Conservation (phyloP, 2,329 filamentous ascomycete species). For the Cladophialophora yegresii region DNA sequence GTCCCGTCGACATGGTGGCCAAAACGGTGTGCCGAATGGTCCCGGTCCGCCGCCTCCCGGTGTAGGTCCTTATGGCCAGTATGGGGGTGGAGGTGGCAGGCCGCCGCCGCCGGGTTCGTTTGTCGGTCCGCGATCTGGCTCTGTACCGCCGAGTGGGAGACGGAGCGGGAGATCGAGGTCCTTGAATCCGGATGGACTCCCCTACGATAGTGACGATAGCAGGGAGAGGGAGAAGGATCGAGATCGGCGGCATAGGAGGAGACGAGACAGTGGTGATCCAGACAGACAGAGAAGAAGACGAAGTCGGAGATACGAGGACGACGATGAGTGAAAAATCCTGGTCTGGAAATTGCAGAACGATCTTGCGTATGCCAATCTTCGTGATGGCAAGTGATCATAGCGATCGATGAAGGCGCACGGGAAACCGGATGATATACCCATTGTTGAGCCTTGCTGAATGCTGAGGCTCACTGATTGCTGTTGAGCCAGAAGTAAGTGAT, state of each 20-base stretch:
- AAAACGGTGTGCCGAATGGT: slow-evolving; percentile 11
- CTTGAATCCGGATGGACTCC: slow-evolving; percentile 5
- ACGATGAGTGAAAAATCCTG: slow-evolving; percentile 5
- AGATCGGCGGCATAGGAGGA: slow-evolving; percentile 10
- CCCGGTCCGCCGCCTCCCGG: slow-evolving; percentile 4
- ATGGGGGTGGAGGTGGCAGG: neutral
- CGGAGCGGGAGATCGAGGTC: slow-evolving; percentile 3
- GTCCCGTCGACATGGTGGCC: slow-evolving; percentile 20
- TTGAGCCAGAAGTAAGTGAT: too few relatives aligned
- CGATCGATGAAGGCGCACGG: neutral
- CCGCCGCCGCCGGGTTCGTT: slow-evolving; percentile 11
- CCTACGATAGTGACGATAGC: slow-evolving; percentile 11
- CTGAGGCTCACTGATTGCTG: too few relatives aligned
- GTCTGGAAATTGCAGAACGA: neutral
- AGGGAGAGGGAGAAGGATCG: neutral
- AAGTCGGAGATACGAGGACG: slow-evolving; percentile 26
- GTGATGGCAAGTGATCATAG: neutral
- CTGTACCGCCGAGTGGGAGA: neutral
- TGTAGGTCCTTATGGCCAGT: slow-evolving; percentile 6
- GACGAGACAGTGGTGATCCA: slow-evolving; percentile 22
- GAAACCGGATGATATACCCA: too few relatives aligned
- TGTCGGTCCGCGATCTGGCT: slow-evolving; percentile 5
- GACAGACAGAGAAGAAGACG: slow-evolving; percentile 22
- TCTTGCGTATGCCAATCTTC: neutral
- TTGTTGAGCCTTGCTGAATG: too few relatives aligned